Conservation (phyloP, 2,329 filamentous ascomycete genomes). For the Hypomyces rosellus region DNA sequence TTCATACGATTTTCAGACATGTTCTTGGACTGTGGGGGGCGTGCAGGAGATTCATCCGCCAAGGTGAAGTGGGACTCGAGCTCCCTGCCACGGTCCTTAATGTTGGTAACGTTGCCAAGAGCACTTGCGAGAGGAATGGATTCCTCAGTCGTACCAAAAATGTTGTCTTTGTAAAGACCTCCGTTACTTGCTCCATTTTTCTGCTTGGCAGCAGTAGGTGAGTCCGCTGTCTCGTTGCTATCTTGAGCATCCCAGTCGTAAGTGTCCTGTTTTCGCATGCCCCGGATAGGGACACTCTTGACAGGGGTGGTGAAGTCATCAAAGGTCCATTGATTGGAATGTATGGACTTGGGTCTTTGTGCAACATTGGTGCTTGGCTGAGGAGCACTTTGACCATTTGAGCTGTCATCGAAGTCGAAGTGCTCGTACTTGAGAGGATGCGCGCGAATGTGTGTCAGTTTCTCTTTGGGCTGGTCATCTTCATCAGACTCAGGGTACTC, state of each 20-base stretch:
- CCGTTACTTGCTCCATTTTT: constrained; percentile 51
- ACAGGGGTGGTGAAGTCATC: constrained; percentile 79
- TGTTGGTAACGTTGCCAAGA: constrained; percentile 64
- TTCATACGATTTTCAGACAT: constrained; percentile 58
- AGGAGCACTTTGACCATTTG: constrained; percentile 43
- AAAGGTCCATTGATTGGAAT: constrained; percentile 77
- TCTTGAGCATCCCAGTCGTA: constrained; percentile 71
- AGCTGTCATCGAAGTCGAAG: constrained; percentile 71
- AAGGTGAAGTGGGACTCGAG: constrained; percentile 75
- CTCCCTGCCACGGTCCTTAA: constrained; percentile 66
- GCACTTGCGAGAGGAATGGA: constrained; percentile 34
- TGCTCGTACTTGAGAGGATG: constrained; percentile 78
- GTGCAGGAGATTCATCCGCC: constrained; percentile 57
- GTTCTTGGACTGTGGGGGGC: constrained; percentile 35
- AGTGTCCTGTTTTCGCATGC: constrained; percentile 48
- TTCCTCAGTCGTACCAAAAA: constrained; percentile 55
- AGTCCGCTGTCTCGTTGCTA: constrained; percentile 28
- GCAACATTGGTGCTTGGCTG: constrained; percentile 25
- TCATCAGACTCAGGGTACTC: constrained; percentile 36
- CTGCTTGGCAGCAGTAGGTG: constrained; percentile 46
- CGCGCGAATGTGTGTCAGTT: constrained; percentile 50
- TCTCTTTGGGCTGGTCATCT: constrained; percentile 35
- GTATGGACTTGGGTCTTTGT: constrained; percentile 50
- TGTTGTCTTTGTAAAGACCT: constrained; percentile 71
- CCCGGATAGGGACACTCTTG: constrained; percentile 60